These are phyloP conservation scores for Oldenlandia corymbosa DNA, from an alignment of 257 asterid genomes.

Conservation along the genomic window DNA sequence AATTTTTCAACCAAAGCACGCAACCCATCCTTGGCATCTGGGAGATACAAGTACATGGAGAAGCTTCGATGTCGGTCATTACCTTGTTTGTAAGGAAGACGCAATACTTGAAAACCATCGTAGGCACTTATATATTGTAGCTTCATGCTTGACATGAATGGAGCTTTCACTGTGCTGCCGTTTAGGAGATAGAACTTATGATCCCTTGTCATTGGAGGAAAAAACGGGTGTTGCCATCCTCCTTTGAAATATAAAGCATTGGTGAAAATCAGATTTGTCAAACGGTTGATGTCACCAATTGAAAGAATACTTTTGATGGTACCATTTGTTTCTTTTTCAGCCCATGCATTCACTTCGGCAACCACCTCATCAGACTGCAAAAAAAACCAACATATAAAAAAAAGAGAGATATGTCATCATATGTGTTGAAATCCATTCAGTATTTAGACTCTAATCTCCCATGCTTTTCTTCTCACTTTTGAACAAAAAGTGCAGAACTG, in stretches of 20 bases:
- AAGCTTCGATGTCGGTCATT: constrained; percentile 26
- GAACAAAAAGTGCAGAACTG: too few species aligned
- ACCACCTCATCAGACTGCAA: constrained; percentile 24
- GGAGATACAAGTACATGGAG: constrained; percentile 39
- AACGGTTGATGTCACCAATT: constrained; percentile 17
- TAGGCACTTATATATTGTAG: constrained; percentile 19
- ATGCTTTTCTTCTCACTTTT: too few species aligned
- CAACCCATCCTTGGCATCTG: constrained; percentile 28
- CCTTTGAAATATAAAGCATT: constrained; percentile 38
- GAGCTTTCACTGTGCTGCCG: constrained; percentile 25
- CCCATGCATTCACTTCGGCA: constrained; percentile 36
- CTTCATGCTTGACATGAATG: constrained; percentile 31
- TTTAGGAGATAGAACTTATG: constrained; percentile 26
- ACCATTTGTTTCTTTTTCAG: constrained; percentile 29
- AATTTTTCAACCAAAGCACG: constrained; percentile 22
- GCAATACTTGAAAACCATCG: constrained; percentile 28
- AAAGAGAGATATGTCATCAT: too few species aligned
- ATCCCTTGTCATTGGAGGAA: constrained; percentile 22
- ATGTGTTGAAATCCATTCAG: too few species aligned
- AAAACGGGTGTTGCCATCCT: constrained; percentile 26
- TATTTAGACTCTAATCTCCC: too few species aligned
- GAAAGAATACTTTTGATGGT: constrained; percentile 34
- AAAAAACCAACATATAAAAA: background rate
- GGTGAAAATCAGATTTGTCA: constrained; percentile 26
- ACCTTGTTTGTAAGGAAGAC: constrained; percentile 32